Conservation (phyloP, 805 yeast species). For the Yarrowia phangngaensis region DNA sequence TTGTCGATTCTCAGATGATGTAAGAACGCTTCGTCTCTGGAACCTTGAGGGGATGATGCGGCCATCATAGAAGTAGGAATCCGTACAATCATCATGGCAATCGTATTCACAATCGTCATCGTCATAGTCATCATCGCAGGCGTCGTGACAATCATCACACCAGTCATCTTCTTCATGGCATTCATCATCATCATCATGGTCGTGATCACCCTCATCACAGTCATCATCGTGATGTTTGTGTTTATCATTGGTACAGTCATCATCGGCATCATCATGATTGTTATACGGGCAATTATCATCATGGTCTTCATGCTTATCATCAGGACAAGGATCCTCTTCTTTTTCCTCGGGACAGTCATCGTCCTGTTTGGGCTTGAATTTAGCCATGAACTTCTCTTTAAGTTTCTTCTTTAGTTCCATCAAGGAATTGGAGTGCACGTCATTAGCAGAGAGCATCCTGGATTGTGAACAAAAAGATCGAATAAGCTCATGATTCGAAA, state of each 20-base stretch:
- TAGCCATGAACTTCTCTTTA: constrained; percentile 16
- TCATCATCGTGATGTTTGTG: neutral
- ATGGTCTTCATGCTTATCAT: constrained; percentile 23
- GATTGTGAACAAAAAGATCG: constrained; percentile 13
- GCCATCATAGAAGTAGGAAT: neutral
- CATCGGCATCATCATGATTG: constrained; percentile 20
- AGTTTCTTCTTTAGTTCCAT: constrained; percentile 23
- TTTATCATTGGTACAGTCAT: constrained; percentile 20
- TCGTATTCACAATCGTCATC: constrained; percentile 21
- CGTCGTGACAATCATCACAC: constrained; percentile 19
- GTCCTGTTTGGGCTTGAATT: constrained; percentile 21
- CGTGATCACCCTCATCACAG: neutral
- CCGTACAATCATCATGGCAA: constrained; percentile 9
- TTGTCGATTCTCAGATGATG: constrained; percentile 1
- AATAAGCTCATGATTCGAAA: constrained; percentile 17
- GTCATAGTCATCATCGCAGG: constrained; percentile 5
- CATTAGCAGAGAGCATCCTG: constrained; percentile 5
- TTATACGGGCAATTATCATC: constrained; percentile 17
- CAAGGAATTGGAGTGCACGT: constrained; percentile 22
- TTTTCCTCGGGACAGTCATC: constrained; percentile 6
- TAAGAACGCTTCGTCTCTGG: constrained; percentile 16
- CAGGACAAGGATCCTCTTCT: neutral
- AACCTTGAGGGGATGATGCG: constrained; percentile 9
- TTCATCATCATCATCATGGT: constrained; percentile 15
- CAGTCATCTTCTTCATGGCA: too few species aligned